phyloP scores from a whole-genome alignment of 345 rosid species.

The Geranium rotundifolium region DNA sequence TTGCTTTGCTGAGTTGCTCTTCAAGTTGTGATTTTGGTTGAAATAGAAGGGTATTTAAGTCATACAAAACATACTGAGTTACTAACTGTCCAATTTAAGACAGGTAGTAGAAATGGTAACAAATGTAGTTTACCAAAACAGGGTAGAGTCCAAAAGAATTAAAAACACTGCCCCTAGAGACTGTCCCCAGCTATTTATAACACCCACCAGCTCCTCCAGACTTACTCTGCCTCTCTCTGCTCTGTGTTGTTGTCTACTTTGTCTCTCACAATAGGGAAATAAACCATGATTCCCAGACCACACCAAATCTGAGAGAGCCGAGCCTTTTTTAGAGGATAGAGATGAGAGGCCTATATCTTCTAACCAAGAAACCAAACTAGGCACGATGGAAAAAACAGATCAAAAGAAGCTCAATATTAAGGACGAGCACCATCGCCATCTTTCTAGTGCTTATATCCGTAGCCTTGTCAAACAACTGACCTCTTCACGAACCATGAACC shows the following conservation, averaged over 20 bases:
- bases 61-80: constrained; percentile 5
- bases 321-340: not conserved
- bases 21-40: constrained; percentile 11
- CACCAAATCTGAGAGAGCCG: no score
- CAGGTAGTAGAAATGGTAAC: constrained; percentile 22
- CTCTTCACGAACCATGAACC: constrained; percentile 44
- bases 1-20: no score
- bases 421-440: constrained; percentile 19
- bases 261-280: constrained; percentile 23
- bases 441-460: constrained; percentile 67
- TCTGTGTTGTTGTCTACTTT: constrained; percentile 21
- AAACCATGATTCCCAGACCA: constrained; percentile 20
- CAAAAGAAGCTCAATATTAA: constrained; percentile 18
- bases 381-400: constrained; percentile 22
- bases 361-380: constrained; percentile 20
- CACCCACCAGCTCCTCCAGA: constrained; percentile 24
- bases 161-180: constrained; percentile 20
- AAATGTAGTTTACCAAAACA: constrained; percentile 28
- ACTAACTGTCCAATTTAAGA: constrained; percentile 28
- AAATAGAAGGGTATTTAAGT: constrained; percentile 17
- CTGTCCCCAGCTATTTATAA: constrained; percentile 46
- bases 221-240: constrained; percentile 39
- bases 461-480: constrained; percentile 62
- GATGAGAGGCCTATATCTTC: constrained; percentile 43
- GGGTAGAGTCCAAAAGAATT: constrained; percentile 46